A percentile compares a stretch with the other conserved stretches of the same genome.
These are phyloP conservation scores for Tolypocladium ophioglossoides DNA, from an alignment of 2,329 filamentous ascomycete species.

Conservation along the genomic window DNA sequence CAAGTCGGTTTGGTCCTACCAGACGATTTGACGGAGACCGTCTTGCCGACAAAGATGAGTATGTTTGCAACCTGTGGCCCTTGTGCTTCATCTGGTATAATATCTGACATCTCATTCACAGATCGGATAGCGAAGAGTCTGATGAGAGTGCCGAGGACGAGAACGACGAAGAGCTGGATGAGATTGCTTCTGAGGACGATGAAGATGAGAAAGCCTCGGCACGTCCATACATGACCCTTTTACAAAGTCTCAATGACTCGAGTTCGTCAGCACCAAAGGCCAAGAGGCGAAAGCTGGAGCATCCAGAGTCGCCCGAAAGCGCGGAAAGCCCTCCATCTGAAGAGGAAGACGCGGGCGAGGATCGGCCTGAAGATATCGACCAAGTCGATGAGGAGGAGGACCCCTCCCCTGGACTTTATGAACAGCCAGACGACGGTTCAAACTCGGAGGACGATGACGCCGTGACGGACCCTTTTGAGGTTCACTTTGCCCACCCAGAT, in stretches of 20 bases:
- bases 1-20: slow-evolving; percentile 25
- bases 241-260: slow-evolving; percentile 44
- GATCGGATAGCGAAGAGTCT: slow-evolving; percentile 11
- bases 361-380: slow-evolving; percentile 15
- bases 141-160: slow-evolving; percentile 14
- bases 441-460: slow-evolving; percentile 43
- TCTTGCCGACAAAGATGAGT: slow-evolving; percentile 26
- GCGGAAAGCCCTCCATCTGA: slow-evolving; percentile 9
- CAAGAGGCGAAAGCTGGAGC: slow-evolving; percentile 48
- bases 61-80: slow-evolving; percentile 6
- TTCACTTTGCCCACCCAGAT: slow-evolving; percentile 64
- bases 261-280: slow-evolving; percentile 26
- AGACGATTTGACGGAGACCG: slow-evolving; percentile 25
- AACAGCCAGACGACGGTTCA: slow-evolving; percentile 21
- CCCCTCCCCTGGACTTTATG: slow-evolving; percentile 9
- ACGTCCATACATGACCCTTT: slow-evolving; percentile 45
- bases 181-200: slow-evolving; percentile 32
- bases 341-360: slow-evolving; percentile 30
- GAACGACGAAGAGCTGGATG: slow-evolving; percentile 26
- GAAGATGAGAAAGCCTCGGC: slow-evolving; percentile 29
- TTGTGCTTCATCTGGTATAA: too few relatives aligned
- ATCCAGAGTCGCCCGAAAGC: slow-evolving; percentile 15
- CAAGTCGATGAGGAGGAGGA: slow-evolving; percentile 12
- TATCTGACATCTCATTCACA: neutral
- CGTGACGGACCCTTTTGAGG: slow-evolving; percentile 62